Base-by-base conservation (phyloP, 176 grass and related monocot species). In the Alopecurus myosuroides region DNA sequence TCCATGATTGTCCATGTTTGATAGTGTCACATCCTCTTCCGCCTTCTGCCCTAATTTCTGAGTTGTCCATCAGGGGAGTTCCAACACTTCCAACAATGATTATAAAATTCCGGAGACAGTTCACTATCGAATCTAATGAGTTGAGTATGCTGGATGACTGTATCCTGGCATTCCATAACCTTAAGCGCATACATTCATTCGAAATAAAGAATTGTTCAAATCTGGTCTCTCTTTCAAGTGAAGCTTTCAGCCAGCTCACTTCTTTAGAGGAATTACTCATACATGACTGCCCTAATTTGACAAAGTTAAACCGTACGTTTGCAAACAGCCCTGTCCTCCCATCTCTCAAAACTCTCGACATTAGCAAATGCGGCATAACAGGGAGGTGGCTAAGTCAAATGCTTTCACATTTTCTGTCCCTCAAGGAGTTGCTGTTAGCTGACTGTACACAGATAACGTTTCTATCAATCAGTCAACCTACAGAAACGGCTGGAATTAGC, bases 81-180 rank as follows among this genome's bases (percentile, higher is more conserved):
- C 0, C 50, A 5, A 3, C 5, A 4, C 2, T 55, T 78, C 5
- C 83, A 45, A 4, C 3, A 46, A 60, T 79, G 50, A 11, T 19
- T 3, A 42, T 41, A 40, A 3, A 8, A 0, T 0, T 1, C 0
- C 0, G 20, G 0, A 1, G 11, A 14, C 0, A 11, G 2, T 3
- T 70, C 22, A 26, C 0, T 0, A 41, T 84, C 0, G 0, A 40
- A 63, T 84, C 82, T 20, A 13, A 17, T 18, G 62, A 34, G 45
- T 33, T 78, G 35, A 18, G 26, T 55, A 4, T 44, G 39, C 60
- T 55, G 44, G 84, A 82, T 67, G 77, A 61, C 3, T 62, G 20
- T 18, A 69, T 70, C 1, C 11, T 78, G 71, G 69, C 77, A 79
- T 88, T 61, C 1, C 3, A 29, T 72, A 75, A 77, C 1, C 77